Evolutionary conservation across 495 filamentous ascomycete species (phyloP).

Genomic region (Endocarpon pusillum): DNA sequence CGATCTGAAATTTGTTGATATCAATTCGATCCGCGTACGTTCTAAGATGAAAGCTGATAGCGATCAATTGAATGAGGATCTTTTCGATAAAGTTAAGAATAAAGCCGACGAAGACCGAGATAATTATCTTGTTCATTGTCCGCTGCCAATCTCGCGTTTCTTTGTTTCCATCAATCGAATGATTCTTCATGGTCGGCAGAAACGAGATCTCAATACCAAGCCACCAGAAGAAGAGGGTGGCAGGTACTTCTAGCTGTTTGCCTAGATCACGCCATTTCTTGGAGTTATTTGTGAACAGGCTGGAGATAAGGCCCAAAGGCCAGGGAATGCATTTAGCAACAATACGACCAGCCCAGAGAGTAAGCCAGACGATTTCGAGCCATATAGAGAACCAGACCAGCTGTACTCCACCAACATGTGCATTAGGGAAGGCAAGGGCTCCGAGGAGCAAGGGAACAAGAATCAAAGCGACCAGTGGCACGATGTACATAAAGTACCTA

Average conservation of each 20-base stretch:
- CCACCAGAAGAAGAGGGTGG: constrained; percentile 85
- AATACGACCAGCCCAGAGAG: constrained; percentile 71
- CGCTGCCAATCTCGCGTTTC: constrained; percentile 48
- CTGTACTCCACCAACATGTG: constrained; percentile 57
- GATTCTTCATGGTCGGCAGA: constrained; percentile 45
- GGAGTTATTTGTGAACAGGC: constrained; percentile 66
- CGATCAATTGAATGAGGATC: constrained; percentile 88
- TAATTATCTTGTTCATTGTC: constrained; percentile 72
- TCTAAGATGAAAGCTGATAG: constrained; percentile 76
- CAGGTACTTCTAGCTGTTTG: constrained; percentile 68
- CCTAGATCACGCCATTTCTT: constrained; percentile 93
- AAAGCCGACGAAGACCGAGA: constrained; percentile 62
- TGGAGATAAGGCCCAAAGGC: constrained; percentile 45
- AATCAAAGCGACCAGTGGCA: constrained; percentile 54
- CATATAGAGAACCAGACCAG: constrained; percentile 88
- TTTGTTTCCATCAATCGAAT: constrained; percentile 45
- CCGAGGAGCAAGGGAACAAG: constrained; percentile 72
- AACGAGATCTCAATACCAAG: constrained; percentile 58
- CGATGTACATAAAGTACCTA: constrained; percentile 77
- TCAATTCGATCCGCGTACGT: constrained; percentile 89
- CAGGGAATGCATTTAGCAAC: constrained; percentile 58
- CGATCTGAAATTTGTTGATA: constrained; percentile 79
- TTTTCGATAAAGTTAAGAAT: constrained; percentile 79
- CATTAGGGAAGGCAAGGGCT: constrained; percentile 41
- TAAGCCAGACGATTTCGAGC: constrained; percentile 86